These are phyloP conservation scores for Millerozyma miso DNA, from an alignment of 805 yeast genomes.

Conservation along the genomic window DNA sequence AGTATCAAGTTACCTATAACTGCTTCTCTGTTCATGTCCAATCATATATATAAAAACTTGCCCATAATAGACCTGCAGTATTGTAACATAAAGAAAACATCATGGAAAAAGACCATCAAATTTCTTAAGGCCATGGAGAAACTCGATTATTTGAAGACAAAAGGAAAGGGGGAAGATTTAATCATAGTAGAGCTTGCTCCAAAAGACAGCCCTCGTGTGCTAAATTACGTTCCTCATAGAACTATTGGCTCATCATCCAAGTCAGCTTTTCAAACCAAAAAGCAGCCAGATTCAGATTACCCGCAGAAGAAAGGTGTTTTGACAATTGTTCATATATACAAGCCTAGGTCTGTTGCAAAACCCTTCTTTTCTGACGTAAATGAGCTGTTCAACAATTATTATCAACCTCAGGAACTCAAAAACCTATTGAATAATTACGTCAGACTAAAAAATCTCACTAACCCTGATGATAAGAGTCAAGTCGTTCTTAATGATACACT, in stretches of 20 bases:
- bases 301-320: conserved; percentile 11
- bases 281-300: conserved; percentile 17
- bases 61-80: conserved; percentile 56
- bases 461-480: conserved; percentile 47
- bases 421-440: conserved; percentile 54
- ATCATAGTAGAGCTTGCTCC: conserved; percentile 50
- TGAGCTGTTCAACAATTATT: conserved; percentile 36
- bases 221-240: conserved; percentile 63
- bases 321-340: conserved; percentile 42
- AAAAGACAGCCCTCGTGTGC: conserved; percentile 43
- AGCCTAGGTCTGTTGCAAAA: conserved; percentile 50
- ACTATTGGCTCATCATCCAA: conserved; percentile 14
- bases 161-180: conserved; percentile 84
- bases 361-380: conserved; percentile 43
- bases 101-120: conserved; percentile 87
- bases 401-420: conserved; percentile 53
- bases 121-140: conserved; percentile 86
- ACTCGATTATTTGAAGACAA: conserved; percentile 57
- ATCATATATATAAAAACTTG: conserved; percentile 64
- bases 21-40: conserved; percentile 73
- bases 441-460: conserved; percentile 45
- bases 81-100: conserved; percentile 68
- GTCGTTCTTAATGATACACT: conserved; percentile 56
- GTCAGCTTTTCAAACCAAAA: conserved; percentile 12
- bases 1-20: conserved; percentile 60